These are phyloP conservation scores for Cyathus striatus DNA, from an alignment of 768 basidiomycete genomes.

Conservation along the genomic window DNA sequence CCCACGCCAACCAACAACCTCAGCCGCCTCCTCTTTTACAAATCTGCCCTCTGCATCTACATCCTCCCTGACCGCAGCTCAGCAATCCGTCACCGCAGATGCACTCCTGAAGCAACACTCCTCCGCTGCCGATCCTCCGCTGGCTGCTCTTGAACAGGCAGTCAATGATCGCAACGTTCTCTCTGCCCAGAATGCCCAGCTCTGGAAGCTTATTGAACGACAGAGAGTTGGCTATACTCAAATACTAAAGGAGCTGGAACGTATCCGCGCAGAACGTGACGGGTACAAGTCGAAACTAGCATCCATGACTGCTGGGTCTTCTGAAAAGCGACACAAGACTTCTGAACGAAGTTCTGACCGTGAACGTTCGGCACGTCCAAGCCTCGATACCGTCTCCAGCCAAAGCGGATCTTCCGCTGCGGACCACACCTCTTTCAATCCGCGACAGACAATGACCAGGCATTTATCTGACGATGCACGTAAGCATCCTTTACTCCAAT, in stretches of 20 bases:
- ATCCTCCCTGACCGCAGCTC: constrained; percentile 27
- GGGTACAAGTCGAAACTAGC: constrained; percentile 47
- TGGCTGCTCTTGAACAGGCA: constrained; percentile 71
- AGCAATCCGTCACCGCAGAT: constrained; percentile 43
- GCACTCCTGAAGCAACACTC: constrained; percentile 52
- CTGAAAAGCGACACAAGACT: constrained; percentile 23
- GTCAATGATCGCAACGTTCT: constrained; percentile 79
- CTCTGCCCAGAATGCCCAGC: constrained; percentile 79
- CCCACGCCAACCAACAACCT: constrained; percentile 16
- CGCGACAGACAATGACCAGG: constrained; percentile 18
- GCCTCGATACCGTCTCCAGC: constrained; percentile 18
- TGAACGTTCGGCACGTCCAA: constrained; percentile 20
- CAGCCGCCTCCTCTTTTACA: constrained; percentile 21
- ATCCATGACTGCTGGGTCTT: constrained; percentile 17
- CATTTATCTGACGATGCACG: constrained; percentile 36
- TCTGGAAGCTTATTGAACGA: constrained; percentile 95
- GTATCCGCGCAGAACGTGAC: constrained; percentile 79
- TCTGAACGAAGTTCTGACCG: too few species aligned
- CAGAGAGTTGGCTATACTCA: constrained; percentile 78
- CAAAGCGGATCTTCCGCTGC: constrained; percentile 9
- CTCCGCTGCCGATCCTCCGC: constrained; percentile 44
- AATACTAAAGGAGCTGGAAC: constrained; percentile 80
- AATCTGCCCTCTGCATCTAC: constrained; percentile 23
- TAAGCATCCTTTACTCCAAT: constrained; percentile 11
- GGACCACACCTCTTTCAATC: constrained; percentile 4